Conservation (phyloP, 129 eudicot species). For the Saussurea involucrata region DNA sequence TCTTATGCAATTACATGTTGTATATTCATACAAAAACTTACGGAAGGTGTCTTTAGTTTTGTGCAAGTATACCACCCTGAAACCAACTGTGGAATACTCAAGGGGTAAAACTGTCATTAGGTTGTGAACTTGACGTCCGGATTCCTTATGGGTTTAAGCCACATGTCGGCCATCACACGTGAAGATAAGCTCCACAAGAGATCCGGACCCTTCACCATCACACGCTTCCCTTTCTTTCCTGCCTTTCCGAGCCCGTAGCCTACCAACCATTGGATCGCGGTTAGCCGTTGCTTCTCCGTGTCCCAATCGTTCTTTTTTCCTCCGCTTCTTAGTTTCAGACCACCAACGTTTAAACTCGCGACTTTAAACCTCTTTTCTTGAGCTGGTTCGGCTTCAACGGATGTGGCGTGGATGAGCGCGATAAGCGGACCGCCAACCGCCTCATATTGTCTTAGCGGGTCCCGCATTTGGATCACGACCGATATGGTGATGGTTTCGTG, state of each 20-base stretch:
- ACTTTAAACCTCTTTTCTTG: conserved; percentile 71
- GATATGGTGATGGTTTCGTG: conserved; percentile 41
- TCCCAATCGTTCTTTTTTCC: conserved; percentile 72
- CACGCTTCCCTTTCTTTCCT: conserved; percentile 57
- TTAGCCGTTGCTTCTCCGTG: conserved; percentile 77
- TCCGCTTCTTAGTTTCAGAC: conserved; percentile 57
- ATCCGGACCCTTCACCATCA: conserved; percentile 55
- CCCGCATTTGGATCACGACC: conserved; percentile 65
- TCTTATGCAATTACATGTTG: not conserved
- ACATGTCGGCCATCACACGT: conserved; percentile 90
- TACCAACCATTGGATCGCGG: conserved; percentile 93
- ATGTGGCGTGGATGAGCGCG: conserved; percentile 48
- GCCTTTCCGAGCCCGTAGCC: conserved; percentile 70
- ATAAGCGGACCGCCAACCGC: conserved; percentile 91
- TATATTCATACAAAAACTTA: conserved; percentile 4
- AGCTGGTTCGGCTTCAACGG: conserved; percentile 26
- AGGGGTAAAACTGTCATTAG: not conserved
- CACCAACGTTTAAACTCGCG: conserved; percentile 61
- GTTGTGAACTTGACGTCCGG: conserved; percentile 76
- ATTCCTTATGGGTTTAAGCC: conserved; percentile 89
- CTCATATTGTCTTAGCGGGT: conserved; percentile 78
- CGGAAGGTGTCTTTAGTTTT: conserved; percentile 12
- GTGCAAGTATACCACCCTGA: not conserved
- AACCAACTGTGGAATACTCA: not conserved
- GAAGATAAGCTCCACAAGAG: conserved; percentile 86